Evolutionary conservation across 2,329 filamentous ascomycete species (phyloP).

Genomic region (Cordyceps cicadae): DNA sequence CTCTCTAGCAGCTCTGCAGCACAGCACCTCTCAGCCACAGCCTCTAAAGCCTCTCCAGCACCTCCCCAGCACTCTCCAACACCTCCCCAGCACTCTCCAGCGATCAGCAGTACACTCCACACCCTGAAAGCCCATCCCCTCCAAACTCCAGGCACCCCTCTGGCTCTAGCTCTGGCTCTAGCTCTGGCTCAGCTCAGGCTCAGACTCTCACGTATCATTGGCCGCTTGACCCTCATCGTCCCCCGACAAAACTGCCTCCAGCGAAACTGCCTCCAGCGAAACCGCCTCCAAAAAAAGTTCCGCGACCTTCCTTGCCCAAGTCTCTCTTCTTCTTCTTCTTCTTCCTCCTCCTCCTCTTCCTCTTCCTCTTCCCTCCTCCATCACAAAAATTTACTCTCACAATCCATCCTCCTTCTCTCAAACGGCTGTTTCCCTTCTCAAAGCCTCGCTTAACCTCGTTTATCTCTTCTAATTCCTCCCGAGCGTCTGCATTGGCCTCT

Average conservation of each 20-base stretch:
- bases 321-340: background rate
- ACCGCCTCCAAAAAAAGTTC: background rate
- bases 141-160: background rate
- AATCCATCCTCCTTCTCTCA: background rate
- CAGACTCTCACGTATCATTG: too few species aligned
- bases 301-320: background rate
- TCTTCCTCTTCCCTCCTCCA: background rate
- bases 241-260: background rate
- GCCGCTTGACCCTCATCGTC: background rate
- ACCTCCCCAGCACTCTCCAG: too few species aligned
- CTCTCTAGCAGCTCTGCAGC: too few species aligned
- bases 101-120: too few species aligned
- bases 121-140: too few species aligned
- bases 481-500: background rate
- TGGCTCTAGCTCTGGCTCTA: too few species aligned
- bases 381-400: background rate
- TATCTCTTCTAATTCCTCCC: background rate
- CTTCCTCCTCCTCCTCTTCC: background rate
- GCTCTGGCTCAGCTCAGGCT: too few species aligned
- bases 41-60: background rate
- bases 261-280: background rate
- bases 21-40: too few species aligned
- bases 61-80: background rate
- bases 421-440: background rate
- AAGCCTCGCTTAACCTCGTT: slow-evolving; percentile 6